Percentiles rank a stretch among this genome's conserved stretches.
These are phyloP conservation scores for Chlorella sorokiniana DNA, from an alignment of 139 green algal species.

Conservation along the genomic window DNA sequence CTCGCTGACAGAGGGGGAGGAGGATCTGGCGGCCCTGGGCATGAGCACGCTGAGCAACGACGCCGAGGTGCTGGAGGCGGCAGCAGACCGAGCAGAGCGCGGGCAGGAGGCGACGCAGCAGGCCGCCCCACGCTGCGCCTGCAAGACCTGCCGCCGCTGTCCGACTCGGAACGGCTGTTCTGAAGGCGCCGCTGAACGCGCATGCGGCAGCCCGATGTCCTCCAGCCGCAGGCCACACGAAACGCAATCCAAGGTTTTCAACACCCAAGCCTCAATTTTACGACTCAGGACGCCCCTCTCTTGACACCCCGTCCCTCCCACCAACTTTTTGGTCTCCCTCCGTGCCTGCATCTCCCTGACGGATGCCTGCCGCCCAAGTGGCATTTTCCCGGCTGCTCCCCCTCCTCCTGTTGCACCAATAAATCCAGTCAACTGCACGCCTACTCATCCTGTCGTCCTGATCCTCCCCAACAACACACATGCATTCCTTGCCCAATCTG, in stretches of 20 bases:
- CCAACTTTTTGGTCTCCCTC: too few relatives aligned
- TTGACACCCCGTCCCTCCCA: too few relatives aligned
- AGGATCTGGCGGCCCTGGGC: background rate
- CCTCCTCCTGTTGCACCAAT: too few relatives aligned
- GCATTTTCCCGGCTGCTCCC: too few relatives aligned
- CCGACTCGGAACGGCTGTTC: background rate
- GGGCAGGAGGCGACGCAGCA: too few relatives aligned
- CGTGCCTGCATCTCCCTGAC: too few relatives aligned
- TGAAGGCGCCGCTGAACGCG: background rate
- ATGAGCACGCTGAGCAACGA: background rate
- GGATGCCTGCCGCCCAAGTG: too few relatives aligned
- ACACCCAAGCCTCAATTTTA: background rate
- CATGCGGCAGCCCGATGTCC: background rate
- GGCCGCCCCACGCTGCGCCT: constrained; percentile 1
- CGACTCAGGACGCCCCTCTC: too few relatives aligned
- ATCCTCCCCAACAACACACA: background rate
- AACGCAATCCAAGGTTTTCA: background rate
- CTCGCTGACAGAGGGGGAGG: background rate
- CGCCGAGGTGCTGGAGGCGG: background rate
- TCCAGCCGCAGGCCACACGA: background rate
- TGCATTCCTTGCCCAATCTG: background rate
- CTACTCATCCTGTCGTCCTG: background rate
- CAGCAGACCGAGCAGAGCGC: background rate
- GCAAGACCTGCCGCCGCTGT: constrained; percentile 10
- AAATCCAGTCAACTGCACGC: too few relatives aligned